Percentiles rank a stretch among this genome's conserved stretches.
Evolutionary conservation across 495 filamentous ascomycete genomes (phyloP).

Genomic region (Diplogelasinospora grovesii): DNA sequence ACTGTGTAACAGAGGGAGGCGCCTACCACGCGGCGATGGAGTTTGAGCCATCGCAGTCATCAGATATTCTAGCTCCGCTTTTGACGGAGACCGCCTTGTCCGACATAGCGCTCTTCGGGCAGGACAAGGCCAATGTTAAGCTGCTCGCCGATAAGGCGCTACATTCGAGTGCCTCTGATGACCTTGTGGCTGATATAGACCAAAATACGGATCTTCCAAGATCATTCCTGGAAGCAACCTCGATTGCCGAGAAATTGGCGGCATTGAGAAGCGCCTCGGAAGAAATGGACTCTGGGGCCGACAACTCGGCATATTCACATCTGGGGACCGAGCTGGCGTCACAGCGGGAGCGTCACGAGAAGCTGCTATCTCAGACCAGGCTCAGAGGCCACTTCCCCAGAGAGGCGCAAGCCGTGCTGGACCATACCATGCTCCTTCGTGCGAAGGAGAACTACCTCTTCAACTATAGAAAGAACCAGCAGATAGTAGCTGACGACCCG

Average conservation of each 20-base stretch:
- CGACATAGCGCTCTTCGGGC: slow-evolving; percentile 40
- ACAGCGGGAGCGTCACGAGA: slow-evolving; percentile 38
- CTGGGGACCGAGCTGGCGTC: slow-evolving; percentile 20
- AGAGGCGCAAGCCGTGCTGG: slow-evolving; percentile 31
- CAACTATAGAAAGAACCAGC: slow-evolving; percentile 59
- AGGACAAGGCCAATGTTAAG: slow-evolving; percentile 25
- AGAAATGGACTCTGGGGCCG: slow-evolving; percentile 4
- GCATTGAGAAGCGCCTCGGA: slow-evolving; percentile 27
- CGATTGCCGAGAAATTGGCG: slow-evolving; percentile 34
- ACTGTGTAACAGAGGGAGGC: slow-evolving; percentile 27
- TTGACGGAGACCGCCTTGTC: slow-evolving; percentile 36
- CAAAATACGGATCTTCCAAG: slow-evolving; percentile 16
- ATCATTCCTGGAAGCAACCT: slow-evolving; percentile 22
- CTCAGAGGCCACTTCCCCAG: slow-evolving; percentile 26
- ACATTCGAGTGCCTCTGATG: slow-evolving; percentile 9
- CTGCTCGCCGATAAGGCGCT: slow-evolving; percentile 30
- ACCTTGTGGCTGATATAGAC: slow-evolving; percentile 21
- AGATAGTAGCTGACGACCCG: slow-evolving; percentile 63
- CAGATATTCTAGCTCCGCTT: slow-evolving; percentile 36
- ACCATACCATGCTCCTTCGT: slow-evolving; percentile 42
- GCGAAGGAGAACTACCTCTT: slow-evolving; percentile 74
- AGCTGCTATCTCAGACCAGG: slow-evolving; percentile 43
- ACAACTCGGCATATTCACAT: background rate
- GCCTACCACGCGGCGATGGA: slow-evolving; percentile 40
- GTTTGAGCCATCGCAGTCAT: slow-evolving; percentile 37